phyloP scores from a whole-genome alignment of 805 yeast genomes.

The Ogataea trehaloabstinens region DNA sequence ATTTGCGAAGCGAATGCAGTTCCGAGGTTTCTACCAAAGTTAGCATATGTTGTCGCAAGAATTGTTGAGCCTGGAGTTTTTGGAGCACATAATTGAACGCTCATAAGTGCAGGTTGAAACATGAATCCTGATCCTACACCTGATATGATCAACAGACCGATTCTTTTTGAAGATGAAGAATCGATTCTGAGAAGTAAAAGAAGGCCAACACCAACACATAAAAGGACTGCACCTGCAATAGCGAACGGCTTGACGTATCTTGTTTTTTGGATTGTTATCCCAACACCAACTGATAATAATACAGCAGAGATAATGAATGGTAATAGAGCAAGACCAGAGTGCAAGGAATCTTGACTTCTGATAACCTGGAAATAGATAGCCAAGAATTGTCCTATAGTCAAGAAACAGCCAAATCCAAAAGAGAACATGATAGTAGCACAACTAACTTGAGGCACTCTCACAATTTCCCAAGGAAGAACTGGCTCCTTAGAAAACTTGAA shows the following conservation, averaged over 20 bases:
- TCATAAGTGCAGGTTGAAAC: conserved; percentile 42
- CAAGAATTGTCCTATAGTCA: conserved; percentile 36
- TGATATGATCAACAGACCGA: conserved; percentile 44
- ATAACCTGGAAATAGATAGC: conserved; percentile 52
- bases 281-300: conserved; percentile 37
- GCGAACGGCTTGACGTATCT: conserved; percentile 42
- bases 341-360: conserved; percentile 38
- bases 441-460: conserved; percentile 31
- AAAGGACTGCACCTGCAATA: conserved; percentile 34
- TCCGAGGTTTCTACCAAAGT: conserved; percentile 47
- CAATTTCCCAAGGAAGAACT: conserved; percentile 42
- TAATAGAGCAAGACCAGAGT: conserved; percentile 44
- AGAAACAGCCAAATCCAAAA: conserved; percentile 39
- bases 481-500: conserved; percentile 44
- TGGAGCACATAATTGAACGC: conserved; percentile 49
- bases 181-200: conserved; percentile 39
- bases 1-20: conserved; percentile 44
- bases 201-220: conserved; percentile 45
- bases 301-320: conserved; percentile 43
- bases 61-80: conserved; percentile 50
- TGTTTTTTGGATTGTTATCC: conserved; percentile 37
- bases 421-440: conserved; percentile 38
- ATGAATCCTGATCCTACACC: conserved; percentile 47
- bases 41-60: conserved; percentile 44
- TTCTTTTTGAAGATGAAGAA: conserved; percentile 34